Evolutionary conservation across 768 basidiomycete genomes (phyloP).

Genomic region (Macrolepiota albuminosa): DNA sequence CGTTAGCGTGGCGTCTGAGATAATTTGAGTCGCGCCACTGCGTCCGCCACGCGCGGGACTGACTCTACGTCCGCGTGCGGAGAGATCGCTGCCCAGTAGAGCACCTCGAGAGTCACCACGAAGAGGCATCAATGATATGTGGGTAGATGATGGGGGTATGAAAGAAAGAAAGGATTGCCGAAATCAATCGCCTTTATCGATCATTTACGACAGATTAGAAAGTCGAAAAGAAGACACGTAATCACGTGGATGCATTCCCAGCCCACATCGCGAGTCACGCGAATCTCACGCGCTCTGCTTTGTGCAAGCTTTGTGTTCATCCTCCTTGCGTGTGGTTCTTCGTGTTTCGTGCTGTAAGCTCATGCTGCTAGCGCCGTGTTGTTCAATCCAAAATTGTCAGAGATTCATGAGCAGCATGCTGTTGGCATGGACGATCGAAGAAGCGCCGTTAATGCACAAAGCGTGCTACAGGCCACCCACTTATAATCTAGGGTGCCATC

Average conservation of each 20-base stretch:
- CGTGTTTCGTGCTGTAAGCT: background rate
- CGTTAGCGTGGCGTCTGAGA: conserved; percentile 22
- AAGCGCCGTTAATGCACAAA: conserved; percentile 1
- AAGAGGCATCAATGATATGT: conserved; percentile 32
- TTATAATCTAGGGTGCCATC: background rate
- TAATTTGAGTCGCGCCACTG: conserved; percentile 25
- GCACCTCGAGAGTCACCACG: conserved; percentile 21
- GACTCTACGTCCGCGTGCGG: conserved; percentile 6
- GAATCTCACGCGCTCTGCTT: conserved; percentile 2
- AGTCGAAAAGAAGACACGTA: conserved; percentile 12
- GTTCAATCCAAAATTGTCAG: background rate
- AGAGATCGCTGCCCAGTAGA: conserved; percentile 21
- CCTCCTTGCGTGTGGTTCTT: background rate
- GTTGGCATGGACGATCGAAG: conserved; percentile 3
- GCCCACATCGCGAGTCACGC: conserved; percentile 10
- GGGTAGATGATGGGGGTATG: conserved; percentile 11
- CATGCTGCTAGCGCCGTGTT: background rate
- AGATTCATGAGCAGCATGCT: conserved; percentile 2
- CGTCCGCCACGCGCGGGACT: conserved; percentile 27
- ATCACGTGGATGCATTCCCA: conserved; percentile 8
- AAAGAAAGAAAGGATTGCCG: conserved; percentile 4
- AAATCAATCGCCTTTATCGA: conserved; percentile 16
- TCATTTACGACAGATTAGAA: conserved; percentile 10
- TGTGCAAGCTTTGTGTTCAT: background rate
- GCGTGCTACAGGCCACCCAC: conserved; percentile 1